phyloP scores from a whole-genome alignment of 176 grass and related monocot species.

The Oryza glaberrima region DNA sequence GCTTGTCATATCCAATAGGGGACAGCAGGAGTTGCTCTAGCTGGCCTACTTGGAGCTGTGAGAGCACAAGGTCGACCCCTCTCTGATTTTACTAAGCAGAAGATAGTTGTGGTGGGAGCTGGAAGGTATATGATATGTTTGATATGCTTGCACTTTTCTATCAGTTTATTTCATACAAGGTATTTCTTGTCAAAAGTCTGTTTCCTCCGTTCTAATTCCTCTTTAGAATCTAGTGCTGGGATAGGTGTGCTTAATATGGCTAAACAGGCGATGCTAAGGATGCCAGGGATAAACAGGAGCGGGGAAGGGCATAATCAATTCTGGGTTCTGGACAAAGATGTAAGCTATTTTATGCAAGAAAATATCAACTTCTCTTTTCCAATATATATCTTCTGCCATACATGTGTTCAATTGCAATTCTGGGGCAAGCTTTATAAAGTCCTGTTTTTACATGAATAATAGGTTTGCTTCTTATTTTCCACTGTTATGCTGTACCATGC shows the following conservation, averaged over 20 bases:
- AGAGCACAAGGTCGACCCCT: slow-evolving; percentile 84
- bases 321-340: slow-evolving; percentile 98
- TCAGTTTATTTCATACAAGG: slow-evolving; percentile 1
- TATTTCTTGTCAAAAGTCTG: slow-evolving; percentile 30
- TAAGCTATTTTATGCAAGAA: slow-evolving; percentile 41
- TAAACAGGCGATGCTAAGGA: slow-evolving; percentile 74
- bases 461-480: neutral
- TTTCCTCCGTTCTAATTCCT: slow-evolving; percentile 51
- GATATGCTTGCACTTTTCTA: slow-evolving; percentile 30
- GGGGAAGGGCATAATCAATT: slow-evolving; percentile 80
- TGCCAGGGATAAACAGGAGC: slow-evolving; percentile 64
- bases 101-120: slow-evolving; percentile 96
- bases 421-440: neutral
- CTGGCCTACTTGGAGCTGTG: slow-evolving; percentile 91
- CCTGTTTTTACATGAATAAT: slow-evolving; percentile 5
- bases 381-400: neutral
- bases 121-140: slow-evolving; percentile 80
- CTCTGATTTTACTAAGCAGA: slow-evolving; percentile 76
- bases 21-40: slow-evolving; percentile 97
- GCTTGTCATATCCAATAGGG: slow-evolving; percentile 56
- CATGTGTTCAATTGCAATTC: neutral
- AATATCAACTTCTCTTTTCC: neutral
- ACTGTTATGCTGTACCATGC: neutral
- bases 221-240: slow-evolving; percentile 89
- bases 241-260: slow-evolving; percentile 94